A percentile compares a stretch with the other conserved stretches of the same genome.
phyloP scores from a whole-genome alignment of 768 basidiomycete genomes.

The Cubamyces lactineus region DNA sequence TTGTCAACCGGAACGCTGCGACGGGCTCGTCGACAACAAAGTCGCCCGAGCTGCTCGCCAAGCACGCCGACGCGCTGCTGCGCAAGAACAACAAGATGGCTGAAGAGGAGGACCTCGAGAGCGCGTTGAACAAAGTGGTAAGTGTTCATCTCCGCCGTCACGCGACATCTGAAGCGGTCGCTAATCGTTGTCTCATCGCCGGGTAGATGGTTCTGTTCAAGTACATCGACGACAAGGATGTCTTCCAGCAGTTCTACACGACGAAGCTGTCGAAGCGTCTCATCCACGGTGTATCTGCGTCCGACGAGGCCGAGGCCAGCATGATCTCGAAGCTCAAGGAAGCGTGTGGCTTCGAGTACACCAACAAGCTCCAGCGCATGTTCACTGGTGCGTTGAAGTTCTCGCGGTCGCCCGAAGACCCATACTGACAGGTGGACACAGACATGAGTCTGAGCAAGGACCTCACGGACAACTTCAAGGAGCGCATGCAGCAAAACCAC shows the following conservation, averaged over 20 bases:
- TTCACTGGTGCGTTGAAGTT: slow-evolving; percentile 71
- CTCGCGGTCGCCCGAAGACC: background rate
- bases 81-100: slow-evolving; percentile 95
- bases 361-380: slow-evolving; percentile 95
- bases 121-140: slow-evolving; percentile 88
- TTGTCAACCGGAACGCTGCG: slow-evolving; percentile 91
- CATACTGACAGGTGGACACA: slow-evolving; percentile 35
- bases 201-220: slow-evolving; percentile 94
- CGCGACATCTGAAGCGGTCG: background rate
- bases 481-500: slow-evolving; percentile 86
- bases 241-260: slow-evolving; percentile 97
- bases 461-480: slow-evolving; percentile 92
- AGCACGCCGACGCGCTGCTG: slow-evolving; percentile 86
- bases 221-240: slow-evolving; percentile 98
- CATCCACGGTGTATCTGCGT: slow-evolving; percentile 87
- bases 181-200: slow-evolving; percentile 7
- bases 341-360: slow-evolving; percentile 96
- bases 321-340: slow-evolving; percentile 99
- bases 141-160: slow-evolving; percentile 32
- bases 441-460: slow-evolving; percentile 97
- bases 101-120: slow-evolving; percentile 90
- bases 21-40: slow-evolving; percentile 83
- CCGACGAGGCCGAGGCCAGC: slow-evolving; percentile 94
- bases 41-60: slow-evolving; percentile 91
- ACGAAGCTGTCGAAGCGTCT: slow-evolving; percentile 93